phyloP scores from a whole-genome alignment of 148 eudicot species.

The Rhododendron ferrugineum region DNA sequence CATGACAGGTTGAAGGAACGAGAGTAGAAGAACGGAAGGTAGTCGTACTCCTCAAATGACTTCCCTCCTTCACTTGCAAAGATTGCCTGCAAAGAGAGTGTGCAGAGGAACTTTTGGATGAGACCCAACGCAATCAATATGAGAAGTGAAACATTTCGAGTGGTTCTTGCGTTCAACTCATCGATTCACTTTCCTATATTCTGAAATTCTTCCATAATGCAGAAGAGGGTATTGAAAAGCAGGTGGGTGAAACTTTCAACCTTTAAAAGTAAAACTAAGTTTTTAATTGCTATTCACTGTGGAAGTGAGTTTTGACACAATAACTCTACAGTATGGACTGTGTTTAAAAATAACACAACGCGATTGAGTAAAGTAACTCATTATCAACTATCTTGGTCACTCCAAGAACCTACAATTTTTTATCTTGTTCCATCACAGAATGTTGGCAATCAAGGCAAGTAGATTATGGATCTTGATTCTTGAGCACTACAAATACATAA shows the following conservation, averaged over 20 bases:
- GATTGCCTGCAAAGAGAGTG: slow-evolving; percentile 46
- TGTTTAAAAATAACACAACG: not conserved
- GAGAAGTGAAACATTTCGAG: not conserved
- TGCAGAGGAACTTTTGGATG: not conserved
- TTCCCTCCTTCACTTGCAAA: slow-evolving; percentile 56
- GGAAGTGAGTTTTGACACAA: not conserved
- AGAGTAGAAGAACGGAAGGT: slow-evolving; percentile 84
- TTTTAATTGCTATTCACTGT: not conserved
- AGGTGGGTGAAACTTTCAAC: not conserved
- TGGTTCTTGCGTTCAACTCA: not conserved
- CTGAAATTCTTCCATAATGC: not conserved
- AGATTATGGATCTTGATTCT: not conserved
- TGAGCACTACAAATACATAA: not conserved
- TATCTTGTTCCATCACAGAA: not conserved
- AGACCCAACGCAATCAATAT: not conserved
- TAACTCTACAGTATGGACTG: not conserved
- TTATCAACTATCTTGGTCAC: not conserved
- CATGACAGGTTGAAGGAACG: slow-evolving; percentile 79
- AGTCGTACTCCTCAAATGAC: slow-evolving; percentile 65
- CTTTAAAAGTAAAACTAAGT: not conserved
- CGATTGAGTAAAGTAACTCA: not conserved
- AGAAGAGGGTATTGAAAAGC: not conserved
- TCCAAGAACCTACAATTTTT: not conserved
- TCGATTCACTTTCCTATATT: not conserved
- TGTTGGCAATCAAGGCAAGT: not conserved